Evolutionary conservation across 805 yeast genomes (phyloP).

Genomic region (Zygoascus biomembranicola): DNA sequence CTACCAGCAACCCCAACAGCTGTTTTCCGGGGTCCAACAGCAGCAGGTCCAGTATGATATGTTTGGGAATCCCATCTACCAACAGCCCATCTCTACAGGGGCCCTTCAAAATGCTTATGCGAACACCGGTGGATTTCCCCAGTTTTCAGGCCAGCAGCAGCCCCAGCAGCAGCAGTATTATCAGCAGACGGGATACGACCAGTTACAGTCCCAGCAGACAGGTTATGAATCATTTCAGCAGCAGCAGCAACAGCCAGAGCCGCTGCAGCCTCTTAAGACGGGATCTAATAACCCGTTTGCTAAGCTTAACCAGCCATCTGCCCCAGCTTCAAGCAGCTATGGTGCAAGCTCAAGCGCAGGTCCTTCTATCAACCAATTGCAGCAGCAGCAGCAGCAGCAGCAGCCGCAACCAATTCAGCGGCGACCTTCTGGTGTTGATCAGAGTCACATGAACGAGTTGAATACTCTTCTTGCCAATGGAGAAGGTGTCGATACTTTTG

Average conservation of each 20-base stretch:
- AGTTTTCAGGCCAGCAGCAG: constrained; percentile 17
- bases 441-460: constrained; percentile 52
- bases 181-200: constrained; percentile 36
- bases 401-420: constrained; percentile 18
- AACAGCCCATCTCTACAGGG: constrained; percentile 47
- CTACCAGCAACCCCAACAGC: constrained; percentile 29
- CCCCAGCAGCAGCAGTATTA: constrained; percentile 28
- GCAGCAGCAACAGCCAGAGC: constrained; percentile 29
- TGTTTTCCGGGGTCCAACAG: constrained; percentile 12
- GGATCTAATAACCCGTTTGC: constrained; percentile 81
- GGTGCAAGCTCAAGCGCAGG: constrained; percentile 5
- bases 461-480: constrained; percentile 76
- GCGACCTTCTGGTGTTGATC: constrained; percentile 39
- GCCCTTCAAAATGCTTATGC: constrained; percentile 40
- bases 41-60: constrained; percentile 39
- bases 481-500: constrained; percentile 89
- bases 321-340: neutral
- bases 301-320: constrained; percentile 10
- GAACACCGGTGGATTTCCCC: constrained; percentile 13
- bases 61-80: constrained; percentile 54
- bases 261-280: constrained; percentile 49
- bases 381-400: constrained; percentile 21
- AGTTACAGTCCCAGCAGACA: constrained; percentile 26
- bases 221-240: constrained; percentile 25
- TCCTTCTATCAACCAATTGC: constrained; percentile 20